These are phyloP conservation scores for Aspergillus latus DNA, from an alignment of 2,329 filamentous ascomycete species.

Conservation along the genomic window DNA sequence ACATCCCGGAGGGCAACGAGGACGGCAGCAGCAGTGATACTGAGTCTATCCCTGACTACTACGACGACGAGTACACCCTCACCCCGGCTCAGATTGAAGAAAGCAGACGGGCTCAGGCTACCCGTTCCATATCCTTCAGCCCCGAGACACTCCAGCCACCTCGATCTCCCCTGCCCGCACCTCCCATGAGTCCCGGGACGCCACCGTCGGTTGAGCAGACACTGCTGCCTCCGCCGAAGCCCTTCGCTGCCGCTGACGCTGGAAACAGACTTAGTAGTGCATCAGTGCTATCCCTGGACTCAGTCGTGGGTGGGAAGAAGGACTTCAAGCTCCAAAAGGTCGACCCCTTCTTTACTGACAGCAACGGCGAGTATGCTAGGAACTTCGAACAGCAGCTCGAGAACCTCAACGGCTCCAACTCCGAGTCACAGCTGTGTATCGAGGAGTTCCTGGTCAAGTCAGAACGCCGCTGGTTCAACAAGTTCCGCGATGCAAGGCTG, in stretches of 20 bases:
- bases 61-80: slow-evolving; percentile 42
- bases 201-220: slow-evolving; percentile 34
- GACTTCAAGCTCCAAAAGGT: slow-evolving; percentile 66
- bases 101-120: slow-evolving; percentile 25
- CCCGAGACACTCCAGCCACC: slow-evolving; percentile 23
- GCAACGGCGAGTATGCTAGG: slow-evolving; percentile 60
- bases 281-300: slow-evolving; percentile 55
- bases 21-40: slow-evolving; percentile 38
- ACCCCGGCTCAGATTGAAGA: slow-evolving; percentile 35
- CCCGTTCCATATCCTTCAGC: slow-evolving; percentile 26
- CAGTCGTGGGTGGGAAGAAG: slow-evolving; percentile 60
- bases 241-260: slow-evolving; percentile 27
- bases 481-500: slow-evolving; percentile 59
- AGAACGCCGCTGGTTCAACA: slow-evolving; percentile 66
- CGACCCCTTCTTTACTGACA: slow-evolving; percentile 67
- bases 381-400: slow-evolving; percentile 60
- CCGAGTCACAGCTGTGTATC: slow-evolving; percentile 60
- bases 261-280: slow-evolving; percentile 39
- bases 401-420: slow-evolving; percentile 56
- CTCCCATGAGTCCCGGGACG: slow-evolving; percentile 28
- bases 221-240: slow-evolving; percentile 30
- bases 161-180: slow-evolving; percentile 18
- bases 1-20: slow-evolving; percentile 22
- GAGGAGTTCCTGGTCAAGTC: slow-evolving; percentile 64
- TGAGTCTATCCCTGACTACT: slow-evolving; percentile 36